Conservation (phyloP, 257 asterid genomes). For the Solanum gracilifrons region DNA sequence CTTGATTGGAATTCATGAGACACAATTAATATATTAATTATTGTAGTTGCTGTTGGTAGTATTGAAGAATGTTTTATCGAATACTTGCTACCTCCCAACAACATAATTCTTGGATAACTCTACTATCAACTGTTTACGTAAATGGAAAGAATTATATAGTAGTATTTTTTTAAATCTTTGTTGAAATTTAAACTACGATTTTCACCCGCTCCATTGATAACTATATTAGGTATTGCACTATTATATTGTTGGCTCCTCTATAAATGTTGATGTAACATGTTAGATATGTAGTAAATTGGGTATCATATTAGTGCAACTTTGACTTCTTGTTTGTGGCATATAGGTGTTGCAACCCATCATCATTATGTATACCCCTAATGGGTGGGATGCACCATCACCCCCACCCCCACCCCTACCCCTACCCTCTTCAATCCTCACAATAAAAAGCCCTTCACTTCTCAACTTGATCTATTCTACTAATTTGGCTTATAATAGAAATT, state of each 20-base stretch:
- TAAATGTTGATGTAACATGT: constrained; percentile 17
- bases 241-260: neutral
- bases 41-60: neutral
- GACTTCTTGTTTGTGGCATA: constrained; percentile 42
- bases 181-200: neutral
- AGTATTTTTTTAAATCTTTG: neutral
- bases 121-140: neutral
- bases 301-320: constrained; percentile 30
- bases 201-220: neutral
- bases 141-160: neutral
- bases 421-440: constrained; percentile 8
- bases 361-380: constrained; percentile 24
- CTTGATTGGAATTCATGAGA: neutral
- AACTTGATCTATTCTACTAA: neutral
- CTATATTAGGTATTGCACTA: neutral
- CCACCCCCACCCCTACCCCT: constrained; percentile 4
- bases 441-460: constrained; percentile 22
- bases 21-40: neutral
- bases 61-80: neutral
- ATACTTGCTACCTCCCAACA: neutral
- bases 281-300: neutral
- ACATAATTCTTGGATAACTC: neutral
- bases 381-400: constrained; percentile 36
- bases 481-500: neutral
- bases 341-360: constrained; percentile 58